phyloP scores from a whole-genome alignment of 371 early-diverging fungal species.

The Mucor irregularis region DNA sequence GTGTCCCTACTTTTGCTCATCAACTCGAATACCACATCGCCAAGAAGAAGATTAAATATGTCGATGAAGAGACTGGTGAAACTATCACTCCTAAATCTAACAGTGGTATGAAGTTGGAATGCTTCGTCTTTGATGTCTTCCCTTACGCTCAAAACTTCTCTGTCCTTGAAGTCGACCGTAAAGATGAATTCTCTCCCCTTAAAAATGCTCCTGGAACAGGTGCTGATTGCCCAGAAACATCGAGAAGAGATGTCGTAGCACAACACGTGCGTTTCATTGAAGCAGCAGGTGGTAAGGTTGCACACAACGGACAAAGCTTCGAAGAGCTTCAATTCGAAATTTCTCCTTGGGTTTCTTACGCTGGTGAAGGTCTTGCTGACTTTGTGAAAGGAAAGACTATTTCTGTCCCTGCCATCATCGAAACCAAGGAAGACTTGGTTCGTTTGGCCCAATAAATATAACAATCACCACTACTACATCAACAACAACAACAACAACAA shows the following conservation, averaged over 20 bases:
- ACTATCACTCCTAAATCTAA: slow-evolving; percentile 71
- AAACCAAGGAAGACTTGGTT: slow-evolving; percentile 47
- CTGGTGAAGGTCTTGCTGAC: slow-evolving; percentile 88
- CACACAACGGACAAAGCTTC: slow-evolving; percentile 34
- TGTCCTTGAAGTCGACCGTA: slow-evolving; percentile 88
- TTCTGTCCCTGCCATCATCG: slow-evolving; percentile 44
- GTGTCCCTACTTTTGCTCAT: slow-evolving; percentile 78
- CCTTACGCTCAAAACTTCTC: slow-evolving; percentile 86
- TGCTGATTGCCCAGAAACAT: slow-evolving; percentile 92
- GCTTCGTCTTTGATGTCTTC: slow-evolving; percentile 97
- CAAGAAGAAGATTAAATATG: slow-evolving; percentile 94
- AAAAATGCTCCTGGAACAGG: slow-evolving; percentile 95
- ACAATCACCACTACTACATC: too few relatives aligned
- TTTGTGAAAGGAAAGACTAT: slow-evolving; percentile 62
- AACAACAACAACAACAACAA: too few relatives aligned
- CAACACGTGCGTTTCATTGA: slow-evolving; percentile 85
- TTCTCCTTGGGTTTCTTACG: slow-evolving; percentile 89
- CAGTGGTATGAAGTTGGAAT: slow-evolving; percentile 97
- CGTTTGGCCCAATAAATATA: too few relatives aligned
- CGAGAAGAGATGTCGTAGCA: slow-evolving; percentile 81
- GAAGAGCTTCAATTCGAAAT: slow-evolving; percentile 74
- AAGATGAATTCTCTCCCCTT: slow-evolving; percentile 96
- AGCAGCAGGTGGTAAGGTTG: slow-evolving; percentile 81
- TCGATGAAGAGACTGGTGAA: slow-evolving; percentile 80
- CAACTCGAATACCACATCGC: slow-evolving; percentile 94